Evolutionary conservation across 179 eudicot species (phyloP), one percentile per base, ranked within the genome.

Genomic region (Amaranthus tricolor): DNA sequence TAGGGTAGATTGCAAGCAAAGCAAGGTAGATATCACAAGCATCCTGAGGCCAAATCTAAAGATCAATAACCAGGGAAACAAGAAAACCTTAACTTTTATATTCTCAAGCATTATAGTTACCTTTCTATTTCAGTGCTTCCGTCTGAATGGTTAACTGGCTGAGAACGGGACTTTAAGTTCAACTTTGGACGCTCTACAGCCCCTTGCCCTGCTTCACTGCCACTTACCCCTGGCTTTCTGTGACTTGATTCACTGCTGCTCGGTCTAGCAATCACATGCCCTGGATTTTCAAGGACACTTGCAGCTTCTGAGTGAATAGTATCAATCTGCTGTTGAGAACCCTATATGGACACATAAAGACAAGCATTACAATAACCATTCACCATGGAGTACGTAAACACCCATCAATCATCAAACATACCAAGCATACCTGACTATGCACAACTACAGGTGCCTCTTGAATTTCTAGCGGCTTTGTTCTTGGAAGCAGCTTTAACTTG

Each of bases 131-230:
- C 89, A 40, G 61, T 66, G 62, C 66, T 79, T 72, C 79, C 86
- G 73, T 83, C 85, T 60, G 80, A 40, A 64, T 77, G 90, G 59
- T 89, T 91, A 79, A 79, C 74, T 20, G 97, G 86, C 82, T 88
- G 97, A 44, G 89, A 82, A 61, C 92, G 86, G 2, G 96, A 95
- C 87, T 95, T 93, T 81, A 92, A 80, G 74, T 87, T 90, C 80
- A 91, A 84, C 77, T 89, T 93, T 59, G 98, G 97, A 14, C 91
- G 91, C 80, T 88, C 97, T 56, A 65, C 79, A 51, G 14, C 66
- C 72, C 57, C 90, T 76, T 84, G 76, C 14, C 72, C 88, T 64
- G 40, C 69, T 70, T 74, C 80, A 61, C 63, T 63, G 72, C 86
- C 78, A 82, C 56, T 72, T 43, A 72, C 47, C 16, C 78, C 87